Percentiles rank a stretch among this genome's conserved stretches.
Conservation (phyloP, 2,329 filamentous ascomycete species). For the Trichoderma gracile region DNA sequence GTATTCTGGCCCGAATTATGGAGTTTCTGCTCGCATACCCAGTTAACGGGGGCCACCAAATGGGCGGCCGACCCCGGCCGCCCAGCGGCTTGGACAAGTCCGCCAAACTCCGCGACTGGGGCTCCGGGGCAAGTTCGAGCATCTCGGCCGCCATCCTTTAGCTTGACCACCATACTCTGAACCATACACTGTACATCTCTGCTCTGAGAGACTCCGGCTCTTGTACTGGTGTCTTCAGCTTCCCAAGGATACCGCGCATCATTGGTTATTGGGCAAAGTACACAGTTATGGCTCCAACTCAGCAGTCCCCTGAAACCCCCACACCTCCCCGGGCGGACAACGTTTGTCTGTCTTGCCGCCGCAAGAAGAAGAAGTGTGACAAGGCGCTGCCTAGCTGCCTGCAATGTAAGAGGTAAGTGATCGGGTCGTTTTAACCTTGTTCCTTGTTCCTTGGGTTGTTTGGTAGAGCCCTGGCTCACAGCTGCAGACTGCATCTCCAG, state of each 20-base stretch:
- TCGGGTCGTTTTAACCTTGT: not conserved
- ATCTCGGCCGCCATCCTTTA: not conserved
- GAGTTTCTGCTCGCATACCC: not conserved
- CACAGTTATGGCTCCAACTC: slow-evolving; percentile 2
- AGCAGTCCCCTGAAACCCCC: not conserved
- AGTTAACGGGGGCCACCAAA: not conserved
- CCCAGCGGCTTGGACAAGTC: not conserved
- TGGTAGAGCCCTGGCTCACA: not conserved
- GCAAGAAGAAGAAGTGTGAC: slow-evolving; percentile 23
- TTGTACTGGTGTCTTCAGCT: not conserved
- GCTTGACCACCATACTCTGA: not conserved
- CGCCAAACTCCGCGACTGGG: not conserved
- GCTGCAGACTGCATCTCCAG: slow-evolving; percentile 1
- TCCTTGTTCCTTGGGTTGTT: not conserved
- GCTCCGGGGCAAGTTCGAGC: not conserved
- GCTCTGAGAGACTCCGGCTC: not conserved
- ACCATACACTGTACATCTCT: not conserved
- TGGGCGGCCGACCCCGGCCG: slow-evolving; percentile 11
- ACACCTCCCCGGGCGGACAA: slow-evolving; percentile 12
- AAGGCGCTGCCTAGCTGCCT: slow-evolving; percentile 17
- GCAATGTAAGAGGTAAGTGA: slow-evolving; percentile 15
- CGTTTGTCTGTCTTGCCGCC: slow-evolving; percentile 20
- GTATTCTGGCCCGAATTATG: not conserved
- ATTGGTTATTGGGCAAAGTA: not conserved
- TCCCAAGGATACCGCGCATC: not conserved